phyloP scores from a whole-genome alignment of 805 yeast genomes.

The Priceomyces fermenticarens region DNA sequence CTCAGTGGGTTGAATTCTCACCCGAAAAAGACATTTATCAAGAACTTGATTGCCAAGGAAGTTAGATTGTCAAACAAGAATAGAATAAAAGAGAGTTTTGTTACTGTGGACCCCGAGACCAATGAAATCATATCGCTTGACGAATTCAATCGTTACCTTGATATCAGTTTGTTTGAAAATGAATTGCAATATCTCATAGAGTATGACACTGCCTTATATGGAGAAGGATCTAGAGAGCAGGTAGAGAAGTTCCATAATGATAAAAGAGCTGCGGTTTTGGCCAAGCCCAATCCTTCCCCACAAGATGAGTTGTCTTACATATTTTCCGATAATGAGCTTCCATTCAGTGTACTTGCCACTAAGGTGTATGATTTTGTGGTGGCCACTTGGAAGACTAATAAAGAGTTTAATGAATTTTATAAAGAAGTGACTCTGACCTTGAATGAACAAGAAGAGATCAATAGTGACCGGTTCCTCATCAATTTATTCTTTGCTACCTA shows the following conservation, averaged over 20 bases:
- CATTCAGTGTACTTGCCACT: slow-evolving; percentile 33
- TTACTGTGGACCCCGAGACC: slow-evolving; percentile 25
- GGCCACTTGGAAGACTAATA: slow-evolving; percentile 38
- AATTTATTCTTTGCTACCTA: slow-evolving; percentile 66
- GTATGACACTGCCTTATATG: slow-evolving; percentile 36
- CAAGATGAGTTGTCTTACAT: slow-evolving; percentile 39
- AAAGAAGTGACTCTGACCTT: slow-evolving; percentile 24
- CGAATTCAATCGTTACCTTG: slow-evolving; percentile 39
- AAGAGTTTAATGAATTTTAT: slow-evolving; percentile 32
- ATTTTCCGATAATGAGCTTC: slow-evolving; percentile 34
- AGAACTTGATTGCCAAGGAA: slow-evolving; percentile 79
- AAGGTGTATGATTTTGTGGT: slow-evolving; percentile 40
- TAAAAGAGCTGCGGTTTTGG: slow-evolving; percentile 14
- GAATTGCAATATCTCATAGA: slow-evolving; percentile 26
- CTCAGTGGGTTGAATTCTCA: slow-evolving; percentile 51
- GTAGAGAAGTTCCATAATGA: slow-evolving; percentile 22
- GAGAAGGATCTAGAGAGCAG: slow-evolving; percentile 25
- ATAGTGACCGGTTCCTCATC: slow-evolving; percentile 41
- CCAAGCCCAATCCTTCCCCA: slow-evolving; percentile 21
- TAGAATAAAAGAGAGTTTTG: slow-evolving; percentile 67
- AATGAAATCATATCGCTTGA: slow-evolving; percentile 33
- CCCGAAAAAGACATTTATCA: slow-evolving; percentile 71
- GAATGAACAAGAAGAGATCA: slow-evolving; percentile 15
- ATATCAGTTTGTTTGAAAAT: slow-evolving; percentile 31
- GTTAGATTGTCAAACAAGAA: slow-evolving; percentile 74